Evolutionary conservation across 192 early-diverging fungal species (phyloP).

Genomic region (Backusella parvicylindrica): DNA sequence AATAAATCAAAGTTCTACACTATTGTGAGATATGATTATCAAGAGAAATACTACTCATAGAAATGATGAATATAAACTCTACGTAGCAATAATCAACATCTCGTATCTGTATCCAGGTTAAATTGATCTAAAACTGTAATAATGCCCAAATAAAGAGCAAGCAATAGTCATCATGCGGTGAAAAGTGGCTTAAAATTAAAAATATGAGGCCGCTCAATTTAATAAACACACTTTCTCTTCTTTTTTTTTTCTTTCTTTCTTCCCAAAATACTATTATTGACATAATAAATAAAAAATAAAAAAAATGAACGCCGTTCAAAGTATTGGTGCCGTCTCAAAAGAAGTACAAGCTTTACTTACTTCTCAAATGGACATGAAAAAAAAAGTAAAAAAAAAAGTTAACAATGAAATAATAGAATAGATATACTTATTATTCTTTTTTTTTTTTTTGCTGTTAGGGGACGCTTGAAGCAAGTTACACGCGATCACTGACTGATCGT

Average conservation of each 20-base stretch:
- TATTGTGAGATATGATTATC: no score
- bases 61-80: no score
- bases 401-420: no score
- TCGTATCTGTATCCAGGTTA: no score
- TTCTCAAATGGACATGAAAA: neutral
- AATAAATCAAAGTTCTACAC: no score
- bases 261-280: neutral
- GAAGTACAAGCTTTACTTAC: neutral
- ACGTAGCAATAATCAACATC: no score
- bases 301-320: neutral
- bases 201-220: no score
- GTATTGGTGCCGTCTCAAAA: neutral
- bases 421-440: neutral
- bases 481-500: neutral
- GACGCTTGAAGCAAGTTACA: slow-evolving; percentile 2
- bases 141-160: no score
- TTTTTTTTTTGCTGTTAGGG: slow-evolving; percentile 3
- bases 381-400: neutral
- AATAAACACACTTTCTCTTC: neutral
- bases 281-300: neutral
- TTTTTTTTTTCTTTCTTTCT: neutral
- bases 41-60: no score
- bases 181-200: no score
- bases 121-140: no score
- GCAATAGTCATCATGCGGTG: no score